Percentiles rank a stretch among this genome's conserved stretches.
These are phyloP conservation scores for Phalaenopsis hybrid DNA, from an alignment of 116 monocot species.

Conservation along the genomic window DNA sequence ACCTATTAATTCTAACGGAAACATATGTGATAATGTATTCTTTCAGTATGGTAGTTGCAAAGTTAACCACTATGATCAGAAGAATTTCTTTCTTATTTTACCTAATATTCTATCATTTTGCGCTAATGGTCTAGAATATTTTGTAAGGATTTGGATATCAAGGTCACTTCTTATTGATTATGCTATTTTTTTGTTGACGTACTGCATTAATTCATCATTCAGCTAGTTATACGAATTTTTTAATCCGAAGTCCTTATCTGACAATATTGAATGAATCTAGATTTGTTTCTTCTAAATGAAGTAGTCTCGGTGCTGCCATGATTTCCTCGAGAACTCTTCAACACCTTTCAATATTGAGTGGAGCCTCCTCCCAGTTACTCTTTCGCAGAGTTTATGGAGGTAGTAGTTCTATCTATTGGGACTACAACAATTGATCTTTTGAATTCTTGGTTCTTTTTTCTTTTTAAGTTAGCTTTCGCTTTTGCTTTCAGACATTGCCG, in stretches of 20 bases:
- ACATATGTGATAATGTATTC: neutral
- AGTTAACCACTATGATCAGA: neutral
- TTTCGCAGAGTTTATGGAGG: slow-evolving; percentile 4
- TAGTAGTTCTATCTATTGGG: neutral
- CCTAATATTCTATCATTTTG: neutral
- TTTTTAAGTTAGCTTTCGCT: neutral
- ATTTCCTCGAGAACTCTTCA: slow-evolving; percentile 13
- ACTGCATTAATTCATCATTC: neutral
- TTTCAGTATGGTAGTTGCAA: neutral
- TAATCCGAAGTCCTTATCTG: neutral
- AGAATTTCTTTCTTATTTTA: neutral
- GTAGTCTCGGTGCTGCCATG: neutral
- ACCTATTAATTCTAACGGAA: neutral
- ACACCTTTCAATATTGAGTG: slow-evolving; percentile 6
- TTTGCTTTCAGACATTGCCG: slow-evolving; percentile 8
- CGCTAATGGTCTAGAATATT: neutral
- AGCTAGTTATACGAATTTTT: neutral
- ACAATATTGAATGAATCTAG: neutral
- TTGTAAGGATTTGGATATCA: neutral
- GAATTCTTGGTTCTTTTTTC: neutral
- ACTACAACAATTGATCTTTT: neutral
- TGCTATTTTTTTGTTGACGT: neutral
- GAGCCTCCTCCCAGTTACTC: neutral
- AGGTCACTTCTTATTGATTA: neutral
- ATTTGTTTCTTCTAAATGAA: neutral